Percentiles rank a stretch among this genome's conserved stretches.
Evolutionary conservation across 768 basidiomycete genomes (phyloP).

Genomic region (Trametes meyenii): DNA sequence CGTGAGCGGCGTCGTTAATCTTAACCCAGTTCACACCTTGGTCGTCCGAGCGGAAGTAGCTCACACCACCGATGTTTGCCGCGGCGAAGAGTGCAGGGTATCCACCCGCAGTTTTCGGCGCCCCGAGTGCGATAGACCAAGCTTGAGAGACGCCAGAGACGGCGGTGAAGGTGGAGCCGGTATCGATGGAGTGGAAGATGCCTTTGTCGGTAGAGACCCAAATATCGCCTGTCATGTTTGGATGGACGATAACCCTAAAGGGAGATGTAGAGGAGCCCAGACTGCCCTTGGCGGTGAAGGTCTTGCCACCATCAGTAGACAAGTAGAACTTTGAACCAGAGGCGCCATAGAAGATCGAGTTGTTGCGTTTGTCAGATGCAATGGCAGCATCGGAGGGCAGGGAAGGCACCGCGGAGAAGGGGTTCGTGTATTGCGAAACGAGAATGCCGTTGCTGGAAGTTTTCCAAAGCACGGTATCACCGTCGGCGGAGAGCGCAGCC

Average conservation of each 20-base stretch:
- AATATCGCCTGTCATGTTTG: constrained; percentile 56
- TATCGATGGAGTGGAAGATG: constrained; percentile 60
- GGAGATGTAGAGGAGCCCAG: constrained; percentile 53
- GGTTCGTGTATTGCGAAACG: constrained; percentile 52
- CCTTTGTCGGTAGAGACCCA: constrained; percentile 65
- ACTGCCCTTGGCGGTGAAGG: constrained; percentile 47
- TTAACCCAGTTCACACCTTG: constrained; percentile 57
- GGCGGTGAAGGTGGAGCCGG: constrained; percentile 50
- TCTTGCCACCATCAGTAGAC: constrained; percentile 58
- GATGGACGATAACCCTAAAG: constrained; percentile 57
- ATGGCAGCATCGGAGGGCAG: constrained; percentile 58
- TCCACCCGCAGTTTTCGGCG: constrained; percentile 46
- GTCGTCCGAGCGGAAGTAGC: constrained; percentile 61
- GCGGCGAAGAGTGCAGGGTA: constrained; percentile 61
- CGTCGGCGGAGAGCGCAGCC: constrained; percentile 52
- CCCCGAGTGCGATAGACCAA: constrained; percentile 62
- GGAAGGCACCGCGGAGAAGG: constrained; percentile 52
- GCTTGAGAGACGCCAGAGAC: constrained; percentile 51
- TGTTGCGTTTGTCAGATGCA: constrained; percentile 63
- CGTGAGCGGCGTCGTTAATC: constrained; percentile 60
- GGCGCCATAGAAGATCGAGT: constrained; percentile 62
- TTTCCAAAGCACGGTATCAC: constrained; percentile 60
- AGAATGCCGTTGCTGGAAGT: constrained; percentile 50
- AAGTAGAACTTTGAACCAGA: constrained; percentile 58
- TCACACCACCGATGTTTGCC: constrained; percentile 52